Evolutionary conservation across 192 early-diverging fungal species (phyloP), one percentile per base, ranked within the genome.

Genomic region (Umbelopsis sp.): DNA sequence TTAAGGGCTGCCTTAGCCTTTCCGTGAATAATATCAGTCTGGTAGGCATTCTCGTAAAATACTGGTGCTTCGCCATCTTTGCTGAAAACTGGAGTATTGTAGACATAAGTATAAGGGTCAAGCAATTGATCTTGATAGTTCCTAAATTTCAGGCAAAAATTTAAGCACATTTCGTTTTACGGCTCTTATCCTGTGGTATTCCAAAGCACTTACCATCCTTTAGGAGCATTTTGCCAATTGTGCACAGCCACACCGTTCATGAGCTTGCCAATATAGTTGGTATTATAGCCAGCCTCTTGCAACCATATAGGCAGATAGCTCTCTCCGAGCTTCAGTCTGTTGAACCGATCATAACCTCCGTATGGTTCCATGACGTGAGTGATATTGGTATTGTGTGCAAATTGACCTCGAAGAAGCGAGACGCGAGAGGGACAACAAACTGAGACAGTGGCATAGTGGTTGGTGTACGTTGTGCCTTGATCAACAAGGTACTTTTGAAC

Each of bases 251-350:
- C 74, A 8, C 82, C 85, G 72, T 90, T 89, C 71, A 90, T 84
- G 49, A 91, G 81, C 56, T 91, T 91, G n/a, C 90, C 90, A 56
- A 88, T 87, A 66, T 87, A 90, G 71, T 89, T 79, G 45, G 87
- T 91, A 34, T 75, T 76, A 68, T 91, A 91, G 20, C 89, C 89
- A 14, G 79, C 77, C 45, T 76, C 34, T 56, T 87, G 82, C 59
- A 88, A 56, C 85, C 85, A 88, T 4, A 77, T 45, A 7, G 87
- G 85, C 29, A 88, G 73, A 62, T 82, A 83, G 51, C 80, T 74
- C 21, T 85, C 76, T 24, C 83, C 77, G 0, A 87, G 51, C 21
- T 69, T 52, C 12, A 81, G 56, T 10, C 24, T 43, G 52, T 80
- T 71, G 69, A 82, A 87, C 45, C 74, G 50, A 38, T 74, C 69